Percentiles rank a stretch among this genome's conserved stretches.
Conservation (phyloP, 257 asterid species). For the Datura wrightii region DNA sequence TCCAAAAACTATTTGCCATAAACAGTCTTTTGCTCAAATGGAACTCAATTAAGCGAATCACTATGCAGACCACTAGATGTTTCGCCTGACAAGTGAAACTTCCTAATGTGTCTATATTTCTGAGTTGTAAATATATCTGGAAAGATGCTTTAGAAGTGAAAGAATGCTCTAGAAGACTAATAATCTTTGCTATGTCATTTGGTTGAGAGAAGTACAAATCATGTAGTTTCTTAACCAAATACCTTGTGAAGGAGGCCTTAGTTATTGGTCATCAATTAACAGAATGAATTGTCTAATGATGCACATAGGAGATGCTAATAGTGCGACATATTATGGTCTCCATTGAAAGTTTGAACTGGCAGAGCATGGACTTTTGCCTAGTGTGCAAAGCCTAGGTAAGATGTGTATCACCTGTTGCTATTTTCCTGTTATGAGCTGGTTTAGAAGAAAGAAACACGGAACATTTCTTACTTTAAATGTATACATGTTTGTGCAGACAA, state of each 20-base stretch:
- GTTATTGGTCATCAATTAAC: not conserved
- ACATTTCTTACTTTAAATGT: constrained; percentile 6
- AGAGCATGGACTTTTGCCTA: not conserved
- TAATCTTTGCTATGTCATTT: not conserved
- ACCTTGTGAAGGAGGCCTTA: constrained; percentile 12
- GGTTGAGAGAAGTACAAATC: constrained; percentile 11
- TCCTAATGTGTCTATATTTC: not conserved
- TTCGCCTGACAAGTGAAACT: not conserved
- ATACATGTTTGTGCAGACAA: not conserved
- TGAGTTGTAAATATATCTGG: not conserved
- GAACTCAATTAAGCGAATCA: not conserved
- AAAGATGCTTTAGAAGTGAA: not conserved
- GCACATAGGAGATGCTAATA: not conserved
- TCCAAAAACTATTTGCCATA: not conserved
- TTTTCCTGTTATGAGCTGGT: constrained; percentile 13
- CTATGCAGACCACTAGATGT: not conserved
- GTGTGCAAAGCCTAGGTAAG: not conserved
- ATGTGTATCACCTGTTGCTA: constrained; percentile 3
- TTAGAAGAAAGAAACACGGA: not conserved
- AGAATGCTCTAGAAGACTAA: not conserved
- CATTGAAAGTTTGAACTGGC: not conserved
- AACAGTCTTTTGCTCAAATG: not conserved
- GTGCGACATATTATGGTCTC: constrained; percentile 9
- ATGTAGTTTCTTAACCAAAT: not conserved
- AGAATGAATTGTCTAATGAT: constrained; percentile 4